Percentiles rank a stretch among this genome's conserved stretches.
These are phyloP conservation scores for Arabis hirsuta DNA, from an alignment of 345 rosid genomes.

Conservation along the genomic window DNA sequence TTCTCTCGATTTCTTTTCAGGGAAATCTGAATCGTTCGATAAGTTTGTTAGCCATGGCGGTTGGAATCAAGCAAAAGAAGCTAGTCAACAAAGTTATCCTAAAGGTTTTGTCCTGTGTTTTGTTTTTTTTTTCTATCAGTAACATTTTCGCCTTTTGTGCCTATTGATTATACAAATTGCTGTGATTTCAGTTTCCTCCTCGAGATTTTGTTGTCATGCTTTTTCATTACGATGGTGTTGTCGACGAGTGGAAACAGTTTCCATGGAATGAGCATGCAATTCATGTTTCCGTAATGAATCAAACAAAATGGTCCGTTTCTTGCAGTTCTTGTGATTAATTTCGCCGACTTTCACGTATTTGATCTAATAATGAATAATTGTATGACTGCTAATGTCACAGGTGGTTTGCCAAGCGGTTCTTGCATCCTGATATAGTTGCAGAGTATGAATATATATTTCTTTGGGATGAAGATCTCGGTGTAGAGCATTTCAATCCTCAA, in stretches of 20 bases:
- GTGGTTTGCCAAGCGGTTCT: constrained; percentile 98
- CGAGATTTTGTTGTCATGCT: constrained; percentile 73
- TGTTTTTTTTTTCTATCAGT: constrained; percentile 11
- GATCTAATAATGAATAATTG: not conserved
- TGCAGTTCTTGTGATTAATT: constrained; percentile 9
- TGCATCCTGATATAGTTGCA: constrained; percentile 85
- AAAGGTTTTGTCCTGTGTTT: constrained; percentile 52
- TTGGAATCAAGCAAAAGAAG: constrained; percentile 74
- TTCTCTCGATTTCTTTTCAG: constrained; percentile 41
- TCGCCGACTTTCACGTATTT: not conserved
- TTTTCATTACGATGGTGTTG: constrained; percentile 87
- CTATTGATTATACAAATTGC: not conserved
- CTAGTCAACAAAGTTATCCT: constrained; percentile 67
- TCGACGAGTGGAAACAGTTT: constrained; percentile 76
- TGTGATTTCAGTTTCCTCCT: constrained; percentile 59
- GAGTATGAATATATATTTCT: constrained; percentile 84
- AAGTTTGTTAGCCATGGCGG: constrained; percentile 73
- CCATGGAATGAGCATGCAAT: constrained; percentile 65
- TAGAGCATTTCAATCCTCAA: constrained; percentile 70
- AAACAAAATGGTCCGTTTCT: constrained; percentile 80
- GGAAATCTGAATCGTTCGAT: constrained; percentile 40
- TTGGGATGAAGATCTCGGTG: constrained; percentile 98
- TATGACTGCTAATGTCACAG: constrained; percentile 45
- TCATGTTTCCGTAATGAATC: constrained; percentile 77
- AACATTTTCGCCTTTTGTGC: not conserved